phyloP scores from a whole-genome alignment of 345 rosid genomes.

The Hypericum perforatum region DNA sequence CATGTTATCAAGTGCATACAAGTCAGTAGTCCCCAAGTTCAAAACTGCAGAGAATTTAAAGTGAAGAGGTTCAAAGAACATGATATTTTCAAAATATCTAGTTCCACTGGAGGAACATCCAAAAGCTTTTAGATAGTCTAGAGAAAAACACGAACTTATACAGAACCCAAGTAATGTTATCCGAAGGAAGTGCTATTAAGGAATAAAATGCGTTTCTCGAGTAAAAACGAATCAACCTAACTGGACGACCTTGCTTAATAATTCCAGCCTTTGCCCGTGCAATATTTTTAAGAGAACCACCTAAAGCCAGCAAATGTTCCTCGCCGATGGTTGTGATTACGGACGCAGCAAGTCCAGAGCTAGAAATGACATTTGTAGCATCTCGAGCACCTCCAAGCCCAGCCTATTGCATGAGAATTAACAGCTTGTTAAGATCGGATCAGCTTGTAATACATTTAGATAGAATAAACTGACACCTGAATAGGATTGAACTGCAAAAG shows the following conservation, averaged over 20 bases:
- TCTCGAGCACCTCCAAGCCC: conserved; percentile 93
- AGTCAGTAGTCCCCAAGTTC: too few species aligned
- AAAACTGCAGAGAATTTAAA: too few species aligned
- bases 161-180: not conserved
- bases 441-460: not conserved
- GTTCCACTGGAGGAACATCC: too few species aligned
- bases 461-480: not conserved
- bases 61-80: too few species aligned
- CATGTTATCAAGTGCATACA: too few species aligned
- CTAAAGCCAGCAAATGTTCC: conserved; percentile 77
- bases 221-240: conserved; percentile 49
- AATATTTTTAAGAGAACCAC: conserved; percentile 81
- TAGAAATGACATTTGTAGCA: conserved; percentile 63
- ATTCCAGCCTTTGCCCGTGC: conserved; percentile 87
- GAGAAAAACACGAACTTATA: not conserved
- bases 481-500: too few species aligned
- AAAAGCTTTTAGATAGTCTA: not conserved
- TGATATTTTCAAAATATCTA: too few species aligned
- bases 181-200: too few species aligned
- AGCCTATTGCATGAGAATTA: conserved; percentile 33
- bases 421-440: not conserved
- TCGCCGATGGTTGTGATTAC: conserved; percentile 74
- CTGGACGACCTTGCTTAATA: conserved; percentile 61
- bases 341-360: conserved; percentile 53
- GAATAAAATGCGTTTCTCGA: too few species aligned